Evolutionary conservation across 345 rosid species (phyloP).

Genomic region (Salix viminalis): DNA sequence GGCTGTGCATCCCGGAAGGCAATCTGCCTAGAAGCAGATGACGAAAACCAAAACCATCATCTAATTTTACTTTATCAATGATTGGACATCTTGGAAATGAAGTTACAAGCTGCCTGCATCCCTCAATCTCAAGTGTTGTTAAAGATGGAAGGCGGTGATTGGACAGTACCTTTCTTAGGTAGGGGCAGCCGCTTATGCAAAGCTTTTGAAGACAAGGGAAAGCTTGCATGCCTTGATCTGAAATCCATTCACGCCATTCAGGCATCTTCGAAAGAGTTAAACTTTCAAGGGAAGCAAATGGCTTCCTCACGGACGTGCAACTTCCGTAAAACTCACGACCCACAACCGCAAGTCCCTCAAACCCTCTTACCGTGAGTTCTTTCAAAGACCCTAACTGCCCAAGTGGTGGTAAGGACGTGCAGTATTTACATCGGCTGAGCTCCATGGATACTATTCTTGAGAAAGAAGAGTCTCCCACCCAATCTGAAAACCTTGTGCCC

Average conservation of each 20-base stretch:
- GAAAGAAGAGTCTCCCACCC: conserved; percentile 1
- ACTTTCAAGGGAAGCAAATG: not conserved
- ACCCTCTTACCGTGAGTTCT: not conserved
- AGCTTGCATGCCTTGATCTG: not conserved
- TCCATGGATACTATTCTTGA: not conserved
- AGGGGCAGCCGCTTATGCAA: not conserved
- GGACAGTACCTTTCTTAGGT: not conserved
- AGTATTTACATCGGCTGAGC: not conserved
- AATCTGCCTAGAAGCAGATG: not conserved
- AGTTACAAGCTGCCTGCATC: not conserved
- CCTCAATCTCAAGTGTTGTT: not conserved
- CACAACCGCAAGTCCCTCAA: not conserved
- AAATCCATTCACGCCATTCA: conserved; percentile 2
- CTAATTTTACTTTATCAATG: not conserved
- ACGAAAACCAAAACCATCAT: not conserved
- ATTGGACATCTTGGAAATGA: conserved; percentile 1
- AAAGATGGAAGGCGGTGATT: not conserved
- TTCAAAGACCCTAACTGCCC: conserved; percentile 11
- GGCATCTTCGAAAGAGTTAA: not conserved
- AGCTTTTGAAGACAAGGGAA: conserved; percentile 11
- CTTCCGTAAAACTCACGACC: conserved; percentile 2
- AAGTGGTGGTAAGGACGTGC: conserved; percentile 5
- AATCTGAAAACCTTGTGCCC: conserved; percentile 7
- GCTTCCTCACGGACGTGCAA: not conserved
- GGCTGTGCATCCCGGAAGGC: not conserved